Evolutionary conservation across 2,329 filamentous ascomycete species (phyloP).

Genomic region (Aspergillus costaricaensis): DNA sequence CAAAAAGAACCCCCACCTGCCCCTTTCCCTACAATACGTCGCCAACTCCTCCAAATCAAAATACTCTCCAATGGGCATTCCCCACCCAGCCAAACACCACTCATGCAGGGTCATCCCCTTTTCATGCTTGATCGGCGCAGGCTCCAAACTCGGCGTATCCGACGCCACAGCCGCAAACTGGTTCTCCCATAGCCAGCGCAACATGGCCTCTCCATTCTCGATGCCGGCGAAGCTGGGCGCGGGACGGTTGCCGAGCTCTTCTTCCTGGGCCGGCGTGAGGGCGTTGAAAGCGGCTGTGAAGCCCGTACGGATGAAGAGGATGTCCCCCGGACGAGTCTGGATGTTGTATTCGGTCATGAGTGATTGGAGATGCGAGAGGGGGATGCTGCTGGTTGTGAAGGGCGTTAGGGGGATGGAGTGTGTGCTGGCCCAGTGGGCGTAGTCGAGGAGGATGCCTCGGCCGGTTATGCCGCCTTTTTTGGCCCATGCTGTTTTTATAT

Average conservation of each 20-base stretch:
- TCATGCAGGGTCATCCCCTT: conserved; percentile 29
- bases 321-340: conserved; percentile 52
- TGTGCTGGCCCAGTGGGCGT: conserved; percentile 45
- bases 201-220: conserved; percentile 50
- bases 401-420: conserved; percentile 41
- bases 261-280: conserved; percentile 41
- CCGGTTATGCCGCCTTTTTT: conserved; percentile 44
- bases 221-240: conserved; percentile 44
- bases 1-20: conserved; percentile 52
- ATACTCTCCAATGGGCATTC: conserved; percentile 50
- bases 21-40: conserved; percentile 38
- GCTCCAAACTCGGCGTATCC: conserved; percentile 57
- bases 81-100: conserved; percentile 50
- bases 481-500: conserved; percentile 33
- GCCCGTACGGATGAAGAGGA: conserved; percentile 59
- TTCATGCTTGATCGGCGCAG: conserved; percentile 14
- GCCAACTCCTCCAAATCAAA: conserved; percentile 48
- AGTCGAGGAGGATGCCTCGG: conserved; percentile 53
- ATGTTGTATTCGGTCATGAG: conserved; percentile 48
- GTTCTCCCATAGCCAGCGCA: conserved; percentile 61
- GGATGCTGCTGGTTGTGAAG: conserved; percentile 48
- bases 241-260: conserved; percentile 34
- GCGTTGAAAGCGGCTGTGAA: conserved; percentile 51
- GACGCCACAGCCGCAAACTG: conserved; percentile 59
- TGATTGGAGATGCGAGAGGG: conserved; percentile 45